phyloP scores from a whole-genome alignment of 2,329 filamentous ascomycete species.

The Calonectria montana region DNA sequence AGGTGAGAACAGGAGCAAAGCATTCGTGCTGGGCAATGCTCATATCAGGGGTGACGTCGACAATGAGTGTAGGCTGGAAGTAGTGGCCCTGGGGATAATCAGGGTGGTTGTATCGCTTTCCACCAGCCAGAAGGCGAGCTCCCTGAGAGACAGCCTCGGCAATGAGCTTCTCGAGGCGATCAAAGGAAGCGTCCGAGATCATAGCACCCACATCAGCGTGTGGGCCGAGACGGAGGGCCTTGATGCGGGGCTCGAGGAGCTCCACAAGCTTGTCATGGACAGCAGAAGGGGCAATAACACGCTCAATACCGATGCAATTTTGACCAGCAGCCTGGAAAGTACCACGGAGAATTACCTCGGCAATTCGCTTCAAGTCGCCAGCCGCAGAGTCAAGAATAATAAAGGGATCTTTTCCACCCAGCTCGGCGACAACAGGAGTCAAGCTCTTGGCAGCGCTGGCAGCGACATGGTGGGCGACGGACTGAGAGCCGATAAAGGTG shows the following conservation, averaged over 20 bases:
- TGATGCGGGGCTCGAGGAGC: constrained; percentile 79
- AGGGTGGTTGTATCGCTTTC: constrained; percentile 77
- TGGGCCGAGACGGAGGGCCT: constrained; percentile 80
- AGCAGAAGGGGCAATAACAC: constrained; percentile 83
- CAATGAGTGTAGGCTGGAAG: constrained; percentile 90
- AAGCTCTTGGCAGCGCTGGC: constrained; percentile 85
- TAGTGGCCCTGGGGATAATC: constrained; percentile 85
- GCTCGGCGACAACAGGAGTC: constrained; percentile 89
- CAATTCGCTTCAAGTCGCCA: constrained; percentile 75
- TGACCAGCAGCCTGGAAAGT: constrained; percentile 96
- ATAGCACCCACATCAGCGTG: constrained; percentile 87
- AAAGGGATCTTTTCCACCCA: constrained; percentile 95
- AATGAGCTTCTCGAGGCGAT: constrained; percentile 80
- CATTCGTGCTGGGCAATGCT: constrained; percentile 89
- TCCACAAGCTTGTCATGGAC: constrained; percentile 80
- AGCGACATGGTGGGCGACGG: constrained; percentile 89
- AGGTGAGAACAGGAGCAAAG: constrained; percentile 89
- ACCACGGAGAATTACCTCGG: constrained; percentile 87
- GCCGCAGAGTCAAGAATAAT: constrained; percentile 85
- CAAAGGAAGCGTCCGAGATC: constrained; percentile 83
- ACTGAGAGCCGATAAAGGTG: constrained; percentile 93
- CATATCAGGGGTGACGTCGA: constrained; percentile 90
- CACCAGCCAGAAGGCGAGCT: constrained; percentile 84
- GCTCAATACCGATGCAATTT: constrained; percentile 98
- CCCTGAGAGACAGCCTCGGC: constrained; percentile 81